Percentiles rank a stretch among this genome's conserved stretches.
phyloP scores from a whole-genome alignment of 495 filamentous ascomycete species.

The Penicillium paradoxum region DNA sequence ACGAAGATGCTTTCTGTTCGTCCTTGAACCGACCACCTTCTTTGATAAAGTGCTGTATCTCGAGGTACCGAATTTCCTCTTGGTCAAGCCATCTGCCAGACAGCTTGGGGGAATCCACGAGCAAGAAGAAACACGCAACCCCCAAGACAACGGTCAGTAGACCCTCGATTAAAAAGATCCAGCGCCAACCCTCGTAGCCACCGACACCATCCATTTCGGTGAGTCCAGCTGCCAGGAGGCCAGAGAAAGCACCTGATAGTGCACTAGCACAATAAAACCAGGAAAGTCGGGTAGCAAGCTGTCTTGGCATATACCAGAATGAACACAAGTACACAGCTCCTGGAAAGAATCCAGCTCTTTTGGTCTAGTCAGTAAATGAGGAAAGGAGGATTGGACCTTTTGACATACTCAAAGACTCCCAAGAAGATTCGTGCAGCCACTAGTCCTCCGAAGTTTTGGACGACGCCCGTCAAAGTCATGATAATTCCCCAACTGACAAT shows the following conservation, averaged over 20 bases:
- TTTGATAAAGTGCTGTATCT: constrained; percentile 27
- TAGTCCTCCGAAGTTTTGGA: constrained; percentile 56
- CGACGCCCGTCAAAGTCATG: constrained; percentile 37
- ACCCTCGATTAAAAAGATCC: constrained; percentile 69
- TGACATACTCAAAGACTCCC: constrained; percentile 53
- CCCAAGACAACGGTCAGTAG: constrained; percentile 54
- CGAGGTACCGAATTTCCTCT: constrained; percentile 26
- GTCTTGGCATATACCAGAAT: constrained; percentile 57
- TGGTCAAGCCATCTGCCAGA: constrained; percentile 19
- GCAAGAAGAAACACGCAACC: constrained; percentile 48
- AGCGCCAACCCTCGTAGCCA: constrained; percentile 61
- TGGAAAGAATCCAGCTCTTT: constrained; percentile 55
- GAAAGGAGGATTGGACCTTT: background rate
- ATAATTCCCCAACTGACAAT: constrained; percentile 51
- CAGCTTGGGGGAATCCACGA: constrained; percentile 22
- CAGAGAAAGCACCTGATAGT: constrained; percentile 59
- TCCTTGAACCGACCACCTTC: constrained; percentile 25
- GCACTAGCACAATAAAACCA: constrained; percentile 63
- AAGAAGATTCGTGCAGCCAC: constrained; percentile 56
- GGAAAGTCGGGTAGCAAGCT: constrained; percentile 35
- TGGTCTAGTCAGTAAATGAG: background rate
- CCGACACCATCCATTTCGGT: constrained; percentile 61
- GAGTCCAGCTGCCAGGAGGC: constrained; percentile 62
- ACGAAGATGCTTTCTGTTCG: constrained; percentile 12
- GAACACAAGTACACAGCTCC: constrained; percentile 68